Evolutionary conservation across 1,284 basidiomycete genomes (phyloP).

Genomic region (Tylopilus orsonianus): DNA sequence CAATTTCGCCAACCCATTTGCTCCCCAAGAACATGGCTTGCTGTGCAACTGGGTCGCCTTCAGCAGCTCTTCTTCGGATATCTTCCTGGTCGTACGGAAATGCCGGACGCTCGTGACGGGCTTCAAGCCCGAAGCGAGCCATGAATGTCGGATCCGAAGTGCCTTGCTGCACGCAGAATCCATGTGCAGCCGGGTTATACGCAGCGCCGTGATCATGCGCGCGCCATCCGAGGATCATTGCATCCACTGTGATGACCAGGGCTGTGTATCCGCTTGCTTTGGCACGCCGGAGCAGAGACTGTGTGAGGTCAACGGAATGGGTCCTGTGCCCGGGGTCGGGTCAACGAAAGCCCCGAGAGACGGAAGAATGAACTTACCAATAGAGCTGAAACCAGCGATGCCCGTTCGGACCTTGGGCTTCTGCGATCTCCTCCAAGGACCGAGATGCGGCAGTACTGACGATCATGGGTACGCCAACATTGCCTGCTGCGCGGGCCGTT

Average conservation of each 20-base stretch:
- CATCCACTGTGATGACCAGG: constrained; percentile 71
- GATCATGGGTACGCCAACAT: constrained; percentile 66
- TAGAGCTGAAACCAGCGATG: constrained; percentile 83
- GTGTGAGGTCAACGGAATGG: constrained; percentile 55
- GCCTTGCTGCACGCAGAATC: constrained; percentile 58
- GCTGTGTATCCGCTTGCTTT: constrained; percentile 64
- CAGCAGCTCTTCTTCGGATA: constrained; percentile 38
- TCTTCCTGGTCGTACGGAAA: constrained; percentile 58
- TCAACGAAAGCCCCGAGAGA: background rate
- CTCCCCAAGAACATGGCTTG: constrained; percentile 46
- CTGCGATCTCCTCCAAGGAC: constrained; percentile 72
- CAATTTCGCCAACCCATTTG: constrained; percentile 57
- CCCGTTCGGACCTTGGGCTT: constrained; percentile 55
- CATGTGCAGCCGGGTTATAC: constrained; percentile 64
- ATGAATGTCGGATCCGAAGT: constrained; percentile 73
- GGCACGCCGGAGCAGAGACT: constrained; percentile 63
- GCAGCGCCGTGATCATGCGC: constrained; percentile 60
- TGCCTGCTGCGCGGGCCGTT: constrained; percentile 62
- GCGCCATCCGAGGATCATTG: constrained; percentile 66
- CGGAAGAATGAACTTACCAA: constrained; percentile 42
- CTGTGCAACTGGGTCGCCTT: constrained; percentile 48
- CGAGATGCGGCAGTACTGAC: constrained; percentile 71
- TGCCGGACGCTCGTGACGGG: constrained; percentile 42
- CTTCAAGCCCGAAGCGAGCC: constrained; percentile 45
- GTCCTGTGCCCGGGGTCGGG: constrained; percentile 44